Evolutionary conservation across 176 grass and related monocot species (phyloP).

Genomic region (Hsuehochloa calcarea): DNA sequence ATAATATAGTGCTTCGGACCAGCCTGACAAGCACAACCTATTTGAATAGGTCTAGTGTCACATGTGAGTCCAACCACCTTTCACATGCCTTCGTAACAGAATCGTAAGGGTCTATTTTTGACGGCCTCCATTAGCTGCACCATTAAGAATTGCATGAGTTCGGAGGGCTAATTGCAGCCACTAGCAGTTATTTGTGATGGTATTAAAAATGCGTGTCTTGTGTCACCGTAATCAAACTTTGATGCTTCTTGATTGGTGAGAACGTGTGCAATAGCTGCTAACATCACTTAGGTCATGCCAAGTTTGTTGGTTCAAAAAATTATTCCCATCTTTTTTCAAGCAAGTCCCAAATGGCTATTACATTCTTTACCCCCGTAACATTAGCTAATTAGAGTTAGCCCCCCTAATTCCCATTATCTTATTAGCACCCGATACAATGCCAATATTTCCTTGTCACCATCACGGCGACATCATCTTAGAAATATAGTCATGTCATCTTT

Average conservation of each 20-base stretch:
- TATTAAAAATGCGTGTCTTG: not conserved
- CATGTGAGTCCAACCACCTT: constrained; percentile 1
- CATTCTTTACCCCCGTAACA: not conserved
- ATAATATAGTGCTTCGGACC: too few relatives aligned
- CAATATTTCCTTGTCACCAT: not conserved
- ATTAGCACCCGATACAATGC: not conserved
- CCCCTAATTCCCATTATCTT: not conserved
- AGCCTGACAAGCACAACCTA: too few relatives aligned
- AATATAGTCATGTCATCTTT: not conserved
- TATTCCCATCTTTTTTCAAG: constrained; percentile 27
- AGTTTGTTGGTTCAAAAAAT: not conserved
- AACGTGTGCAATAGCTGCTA: not conserved
- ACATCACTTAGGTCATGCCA: constrained; percentile 34
- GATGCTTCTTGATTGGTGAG: constrained; percentile 9
- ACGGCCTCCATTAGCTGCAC: not conserved
- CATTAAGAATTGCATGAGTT: not conserved
- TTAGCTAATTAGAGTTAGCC: not conserved
- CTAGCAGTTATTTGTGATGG: not conserved
- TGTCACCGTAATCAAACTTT: constrained; percentile 13
- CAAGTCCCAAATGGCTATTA: not conserved
- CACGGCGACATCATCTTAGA: not conserved
- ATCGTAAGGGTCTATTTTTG: not conserved
- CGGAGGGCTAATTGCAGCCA: constrained; percentile 7
- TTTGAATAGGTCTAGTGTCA: not conserved
- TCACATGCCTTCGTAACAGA: constrained; percentile 25